Evolutionary conservation across 306 rosid species (phyloP), one percentile per base, ranked within the genome.

Genomic region (Quillaja saponaria): DNA sequence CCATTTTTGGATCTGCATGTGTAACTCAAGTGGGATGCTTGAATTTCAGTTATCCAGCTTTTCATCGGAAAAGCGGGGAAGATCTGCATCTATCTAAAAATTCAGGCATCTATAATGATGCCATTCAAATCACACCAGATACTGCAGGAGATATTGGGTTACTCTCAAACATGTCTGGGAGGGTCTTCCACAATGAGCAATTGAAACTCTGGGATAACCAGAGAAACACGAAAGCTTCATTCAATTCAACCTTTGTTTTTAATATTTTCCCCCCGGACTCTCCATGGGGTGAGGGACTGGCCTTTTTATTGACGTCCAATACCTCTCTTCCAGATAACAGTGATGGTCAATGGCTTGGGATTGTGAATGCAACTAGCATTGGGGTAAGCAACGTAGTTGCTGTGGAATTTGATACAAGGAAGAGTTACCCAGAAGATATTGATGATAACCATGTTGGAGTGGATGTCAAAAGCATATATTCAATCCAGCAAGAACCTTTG

Each of bases 271-370:
- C 72, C 15, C n/a, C 7, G 13, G 2, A 42, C 3, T 13, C 28
- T 13, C 73, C 76, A 3, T 45, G 69, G 3, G 85, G 82, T n/a
- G 85, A 80, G 49, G 85, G 85, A 1, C 14, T 80, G 52, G 76
- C 85, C 38, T 80, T 80, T 45, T 64, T 76, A 72, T 34, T 80
- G 5, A 13, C 76, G 0, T 67, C 16, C 1, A 44, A 31, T n/a
- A 5, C 37, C 13, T 3, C 50, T 13, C 60, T 64, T 45, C 81
- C 81, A 0, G 34, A 10, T 12, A 6, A 40, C 8, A 80, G 81
- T 40, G 6, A 58, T 1, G 78, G 84, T 13, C 31, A 67, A 49
- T 80, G 81, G 84, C 73, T 79, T 13, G 81, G 84, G 13, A 71
- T 67, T 47, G 78, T 75, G 15, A 50, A 50, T 8, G 35, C 34